Percentiles rank a stretch among this genome's conserved stretches.
Evolutionary conservation across 805 yeast species (phyloP).

Genomic region (Metschnikowia sp.): DNA sequence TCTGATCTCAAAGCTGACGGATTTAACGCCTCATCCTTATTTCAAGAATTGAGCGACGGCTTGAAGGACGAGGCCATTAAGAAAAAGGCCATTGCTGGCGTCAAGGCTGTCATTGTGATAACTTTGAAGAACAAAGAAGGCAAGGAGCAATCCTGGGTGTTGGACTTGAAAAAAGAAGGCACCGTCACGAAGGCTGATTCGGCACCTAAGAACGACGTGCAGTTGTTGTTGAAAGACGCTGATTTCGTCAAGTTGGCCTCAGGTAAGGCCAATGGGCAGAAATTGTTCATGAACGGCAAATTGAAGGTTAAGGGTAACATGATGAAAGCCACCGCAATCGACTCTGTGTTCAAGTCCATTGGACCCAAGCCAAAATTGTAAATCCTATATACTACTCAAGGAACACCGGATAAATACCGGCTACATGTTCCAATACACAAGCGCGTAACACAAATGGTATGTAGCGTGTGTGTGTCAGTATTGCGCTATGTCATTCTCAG

Average conservation of each 20-base stretch:
- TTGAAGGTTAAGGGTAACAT: conserved; percentile 86
- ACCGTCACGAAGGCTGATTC: conserved; percentile 13
- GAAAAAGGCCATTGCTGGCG: conserved; percentile 42
- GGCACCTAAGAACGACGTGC: conserved; percentile 53
- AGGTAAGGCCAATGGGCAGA: conserved; percentile 83
- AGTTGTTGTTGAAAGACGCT: conserved; percentile 59
- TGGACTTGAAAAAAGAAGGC: conserved; percentile 22
- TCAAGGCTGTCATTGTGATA: conserved; percentile 63
- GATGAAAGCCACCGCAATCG: conserved; percentile 82
- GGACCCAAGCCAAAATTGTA: conserved; percentile 41
- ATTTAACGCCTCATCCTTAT: conserved; percentile 42
- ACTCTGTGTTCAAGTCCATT: conserved; percentile 55
- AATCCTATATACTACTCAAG: not conserved
- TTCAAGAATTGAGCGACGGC: conserved; percentile 37
- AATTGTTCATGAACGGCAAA: conserved; percentile 78
- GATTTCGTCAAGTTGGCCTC: conserved; percentile 67
- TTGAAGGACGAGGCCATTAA: conserved; percentile 33
- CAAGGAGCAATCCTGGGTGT: conserved; percentile 21
- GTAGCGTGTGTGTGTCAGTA: not conserved
- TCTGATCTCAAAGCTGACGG: conserved; percentile 33
- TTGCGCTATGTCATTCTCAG: conserved; percentile 8
- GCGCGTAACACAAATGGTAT: not conserved
- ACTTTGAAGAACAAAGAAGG: conserved; percentile 33
- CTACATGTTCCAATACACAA: not conserved
- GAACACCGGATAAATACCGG: conserved; percentile 2